Evolutionary conservation across 23 red algal genomes (phyloP).

Genomic region (Chondrus crispus): DNA sequence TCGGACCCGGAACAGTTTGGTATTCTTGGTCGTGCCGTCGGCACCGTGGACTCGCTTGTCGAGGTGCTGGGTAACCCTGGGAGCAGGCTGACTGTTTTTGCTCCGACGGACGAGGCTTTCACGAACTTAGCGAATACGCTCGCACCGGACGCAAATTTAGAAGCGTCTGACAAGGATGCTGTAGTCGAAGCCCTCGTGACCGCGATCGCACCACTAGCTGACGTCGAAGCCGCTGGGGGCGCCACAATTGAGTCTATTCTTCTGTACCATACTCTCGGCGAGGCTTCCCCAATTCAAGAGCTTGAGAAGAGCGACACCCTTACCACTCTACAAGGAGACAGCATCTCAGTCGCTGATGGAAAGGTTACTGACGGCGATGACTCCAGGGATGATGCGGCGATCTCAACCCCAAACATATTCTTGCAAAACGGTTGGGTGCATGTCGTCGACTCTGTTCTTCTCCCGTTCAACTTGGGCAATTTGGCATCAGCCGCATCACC

Average conservation of each 20-base stretch:
- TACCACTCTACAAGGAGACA: background rate
- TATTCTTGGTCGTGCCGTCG: background rate
- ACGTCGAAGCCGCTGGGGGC: background rate
- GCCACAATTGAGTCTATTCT: background rate
- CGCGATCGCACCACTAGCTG: background rate
- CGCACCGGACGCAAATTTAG: too few species aligned
- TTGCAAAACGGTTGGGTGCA: conserved; percentile 37
- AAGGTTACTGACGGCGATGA: conserved; percentile 18
- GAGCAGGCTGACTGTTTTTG: background rate
- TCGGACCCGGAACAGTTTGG: background rate
- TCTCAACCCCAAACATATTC: background rate
- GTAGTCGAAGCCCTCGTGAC: background rate
- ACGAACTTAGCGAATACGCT: background rate
- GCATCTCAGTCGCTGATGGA: conserved; percentile 11
- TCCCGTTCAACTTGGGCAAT: conserved; percentile 31
- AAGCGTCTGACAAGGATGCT: background rate
- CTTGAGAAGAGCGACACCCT: background rate
- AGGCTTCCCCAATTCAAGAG: background rate
- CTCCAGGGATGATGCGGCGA: background rate
- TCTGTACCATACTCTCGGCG: conserved; percentile 8
- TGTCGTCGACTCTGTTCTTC: background rate
- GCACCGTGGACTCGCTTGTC: background rate
- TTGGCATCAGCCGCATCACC: background rate
- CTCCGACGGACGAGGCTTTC: background rate
- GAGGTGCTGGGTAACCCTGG: background rate